These are phyloP conservation scores for Phaeosphaeria sp. DNA, from an alignment of 2,329 filamentous ascomycete genomes.

Conservation along the genomic window DNA sequence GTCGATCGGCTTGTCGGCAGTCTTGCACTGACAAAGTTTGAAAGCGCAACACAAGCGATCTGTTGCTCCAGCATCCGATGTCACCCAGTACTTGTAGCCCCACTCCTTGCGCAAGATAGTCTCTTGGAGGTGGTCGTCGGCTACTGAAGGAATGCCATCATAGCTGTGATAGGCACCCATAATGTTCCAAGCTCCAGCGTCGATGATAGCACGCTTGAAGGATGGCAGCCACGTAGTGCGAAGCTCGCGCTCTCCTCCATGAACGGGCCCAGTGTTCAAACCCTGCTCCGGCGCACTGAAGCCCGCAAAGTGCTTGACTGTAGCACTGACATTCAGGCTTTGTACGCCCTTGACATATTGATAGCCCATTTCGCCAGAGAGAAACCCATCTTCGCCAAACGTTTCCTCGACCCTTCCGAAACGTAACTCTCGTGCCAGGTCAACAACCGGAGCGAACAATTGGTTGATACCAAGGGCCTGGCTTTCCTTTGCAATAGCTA, in stretches of 20 bases:
- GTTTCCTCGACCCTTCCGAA: constrained; percentile 79
- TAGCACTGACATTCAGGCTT: constrained; percentile 69
- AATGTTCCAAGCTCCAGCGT: constrained; percentile 70
- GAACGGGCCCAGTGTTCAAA: constrained; percentile 69
- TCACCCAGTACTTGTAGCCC: constrained; percentile 74
- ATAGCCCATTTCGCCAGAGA: constrained; percentile 73
- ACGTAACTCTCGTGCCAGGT: constrained; percentile 73
- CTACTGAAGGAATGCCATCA: constrained; percentile 72
- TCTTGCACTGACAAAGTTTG: constrained; percentile 63
- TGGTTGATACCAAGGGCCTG: constrained; percentile 74
- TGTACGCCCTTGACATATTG: constrained; percentile 68
- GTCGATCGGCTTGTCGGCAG: constrained; percentile 61
- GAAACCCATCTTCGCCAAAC: constrained; percentile 71
- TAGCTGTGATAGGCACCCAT: constrained; percentile 81
- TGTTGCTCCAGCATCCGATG: constrained; percentile 73
- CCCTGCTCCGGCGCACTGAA: constrained; percentile 75
- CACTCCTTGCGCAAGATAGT: constrained; percentile 72
- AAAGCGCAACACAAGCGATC: constrained; percentile 71
- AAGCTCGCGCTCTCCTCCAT: constrained; percentile 63
- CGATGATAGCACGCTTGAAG: constrained; percentile 75
- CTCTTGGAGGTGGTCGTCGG: constrained; percentile 70
- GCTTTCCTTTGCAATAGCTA: constrained; percentile 70
- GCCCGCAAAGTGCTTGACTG: constrained; percentile 78
- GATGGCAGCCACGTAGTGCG: constrained; percentile 62
- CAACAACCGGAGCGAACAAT: constrained; percentile 73